Evolutionary conservation across 345 rosid species (phyloP).

Genomic region (Citrus medica): DNA sequence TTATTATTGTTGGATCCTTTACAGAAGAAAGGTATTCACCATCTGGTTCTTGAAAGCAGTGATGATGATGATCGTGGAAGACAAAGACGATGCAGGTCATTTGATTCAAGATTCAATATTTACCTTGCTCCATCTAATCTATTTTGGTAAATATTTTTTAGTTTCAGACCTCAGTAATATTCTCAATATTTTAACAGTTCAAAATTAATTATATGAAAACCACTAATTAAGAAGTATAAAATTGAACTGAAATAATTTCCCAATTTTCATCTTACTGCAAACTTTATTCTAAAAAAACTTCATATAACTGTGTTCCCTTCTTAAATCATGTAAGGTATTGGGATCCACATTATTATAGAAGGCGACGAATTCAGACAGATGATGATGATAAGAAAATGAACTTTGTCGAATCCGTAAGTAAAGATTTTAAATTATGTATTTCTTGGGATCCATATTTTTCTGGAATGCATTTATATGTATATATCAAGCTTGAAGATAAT

Average conservation of each 20-base stretch:
- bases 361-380: constrained; percentile 45
- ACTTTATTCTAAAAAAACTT: neutral
- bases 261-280: neutral
- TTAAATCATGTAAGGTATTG: constrained; percentile 61
- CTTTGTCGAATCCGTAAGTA: constrained; percentile 87
- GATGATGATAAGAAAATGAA: constrained; percentile 58
- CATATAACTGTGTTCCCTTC: neutral
- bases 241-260: neutral
- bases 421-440: constrained; percentile 11
- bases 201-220: neutral
- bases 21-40: constrained; percentile 15
- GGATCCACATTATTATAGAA: constrained; percentile 87
- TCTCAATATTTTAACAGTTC: neutral
- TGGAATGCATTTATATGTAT: no score
- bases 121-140: constrained; percentile 66
- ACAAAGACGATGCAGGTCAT: constrained; percentile 58
- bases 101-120: constrained; percentile 64
- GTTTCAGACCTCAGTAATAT: constrained; percentile 3
- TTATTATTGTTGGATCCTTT: neutral
- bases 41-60: constrained; percentile 38
- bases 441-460: no score
- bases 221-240: neutral
- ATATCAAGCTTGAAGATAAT: no score
- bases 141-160: constrained; percentile 58
- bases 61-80: constrained; percentile 86